Evolutionary conservation across 805 yeast genomes (phyloP).

Genomic region (Yarrowia sp.): DNA sequence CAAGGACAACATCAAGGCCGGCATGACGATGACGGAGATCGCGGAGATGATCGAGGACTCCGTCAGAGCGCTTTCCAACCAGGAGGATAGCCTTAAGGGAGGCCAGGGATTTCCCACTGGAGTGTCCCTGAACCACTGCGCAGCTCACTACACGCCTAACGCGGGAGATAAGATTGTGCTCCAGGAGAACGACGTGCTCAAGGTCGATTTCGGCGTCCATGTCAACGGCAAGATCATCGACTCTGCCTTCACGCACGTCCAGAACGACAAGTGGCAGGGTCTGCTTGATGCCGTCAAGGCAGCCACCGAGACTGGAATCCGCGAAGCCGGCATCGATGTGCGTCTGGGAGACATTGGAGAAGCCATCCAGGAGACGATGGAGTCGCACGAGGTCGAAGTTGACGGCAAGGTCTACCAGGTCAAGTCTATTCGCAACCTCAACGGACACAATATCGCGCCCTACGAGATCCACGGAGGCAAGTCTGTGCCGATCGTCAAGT

Average conservation of each 20-base stretch:
- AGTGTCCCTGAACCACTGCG: slow-evolving; percentile 84
- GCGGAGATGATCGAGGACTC: slow-evolving; percentile 88
- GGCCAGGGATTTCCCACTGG: slow-evolving; percentile 99
- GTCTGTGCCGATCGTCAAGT: slow-evolving; percentile 92
- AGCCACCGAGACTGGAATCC: slow-evolving; percentile 91
- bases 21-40: slow-evolving; percentile 85
- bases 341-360: slow-evolving; percentile 93
- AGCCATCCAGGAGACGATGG: slow-evolving; percentile 96
- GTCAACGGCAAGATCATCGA: slow-evolving; percentile 92
- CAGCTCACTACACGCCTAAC: slow-evolving; percentile 98
- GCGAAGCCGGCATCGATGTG: slow-evolving; percentile 93
- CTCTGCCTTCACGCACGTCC: slow-evolving; percentile 90
- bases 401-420: slow-evolving; percentile 83
- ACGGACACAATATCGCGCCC: slow-evolving; percentile 89
- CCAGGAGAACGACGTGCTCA: slow-evolving; percentile 87
- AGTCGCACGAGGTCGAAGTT: slow-evolving; percentile 87
- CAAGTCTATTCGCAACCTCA: slow-evolving; percentile 84
- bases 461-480: slow-evolving; percentile 91
- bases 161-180: slow-evolving; percentile 85
- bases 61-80: slow-evolving; percentile 69
- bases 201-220: slow-evolving; percentile 96
- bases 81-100: slow-evolving; percentile 54
- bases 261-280: slow-evolving; percentile 77
- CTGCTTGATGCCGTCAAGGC: slow-evolving; percentile 81
- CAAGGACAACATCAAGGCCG: slow-evolving; percentile 73